These are phyloP conservation scores for Sporisorium graminicola DNA, from an alignment of 1,284 basidiomycete species.

Conservation along the genomic window DNA sequence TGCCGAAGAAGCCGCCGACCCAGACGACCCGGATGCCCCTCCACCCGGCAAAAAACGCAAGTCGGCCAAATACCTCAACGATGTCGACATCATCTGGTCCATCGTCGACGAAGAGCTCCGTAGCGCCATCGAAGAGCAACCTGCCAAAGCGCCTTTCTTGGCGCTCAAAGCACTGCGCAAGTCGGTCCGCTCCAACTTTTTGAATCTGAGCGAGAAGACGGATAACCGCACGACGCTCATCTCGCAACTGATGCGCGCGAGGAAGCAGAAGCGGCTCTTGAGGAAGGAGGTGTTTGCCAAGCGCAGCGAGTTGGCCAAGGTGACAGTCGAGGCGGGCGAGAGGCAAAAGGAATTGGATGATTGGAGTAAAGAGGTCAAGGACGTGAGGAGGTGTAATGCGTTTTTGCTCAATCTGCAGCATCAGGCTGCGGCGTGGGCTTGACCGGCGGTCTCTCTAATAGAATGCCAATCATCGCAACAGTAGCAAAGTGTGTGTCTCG, in stretches of 20 bases:
- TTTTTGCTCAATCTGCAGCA: slow-evolving; percentile 32
- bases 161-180: slow-evolving; percentile 47
- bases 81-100: slow-evolving; percentile 52
- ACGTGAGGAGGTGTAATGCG: slow-evolving; percentile 30
- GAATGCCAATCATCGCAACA: background rate
- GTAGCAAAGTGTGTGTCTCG: background rate
- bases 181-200: slow-evolving; percentile 32
- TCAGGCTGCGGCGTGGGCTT: slow-evolving; percentile 31
- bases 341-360: slow-evolving; percentile 38
- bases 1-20: slow-evolving; percentile 10
- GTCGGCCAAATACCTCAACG: slow-evolving; percentile 48
- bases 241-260: slow-evolving; percentile 32
- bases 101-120: slow-evolving; percentile 49
- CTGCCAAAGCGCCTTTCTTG: slow-evolving; percentile 42
- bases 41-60: slow-evolving; percentile 27
- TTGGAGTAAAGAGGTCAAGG: slow-evolving; percentile 36
- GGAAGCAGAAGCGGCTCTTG: slow-evolving; percentile 39
- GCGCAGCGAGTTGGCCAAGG: slow-evolving; percentile 28
- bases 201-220: slow-evolving; percentile 43
- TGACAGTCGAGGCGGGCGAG: slow-evolving; percentile 23
- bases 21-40: slow-evolving; percentile 16
- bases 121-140: slow-evolving; percentile 44
- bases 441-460: background rate
- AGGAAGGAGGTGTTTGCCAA: slow-evolving; percentile 37
- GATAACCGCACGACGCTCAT: slow-evolving; percentile 43